Conservation (phyloP, 2,329 filamentous ascomycete species). For the Sclerotinia nivalis region DNA sequence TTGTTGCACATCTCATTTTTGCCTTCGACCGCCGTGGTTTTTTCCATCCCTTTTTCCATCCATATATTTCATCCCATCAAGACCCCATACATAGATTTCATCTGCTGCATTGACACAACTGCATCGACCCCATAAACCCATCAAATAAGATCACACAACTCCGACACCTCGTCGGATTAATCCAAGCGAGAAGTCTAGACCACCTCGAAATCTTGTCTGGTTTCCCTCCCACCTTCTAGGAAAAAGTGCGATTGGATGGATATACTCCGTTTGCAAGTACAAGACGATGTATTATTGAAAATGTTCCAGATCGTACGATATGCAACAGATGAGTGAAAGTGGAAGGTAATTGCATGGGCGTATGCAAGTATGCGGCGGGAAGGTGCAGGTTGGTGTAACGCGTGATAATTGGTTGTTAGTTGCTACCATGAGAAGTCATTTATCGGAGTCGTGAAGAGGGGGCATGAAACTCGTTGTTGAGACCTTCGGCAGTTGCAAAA, state of each 20-base stretch:
- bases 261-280: not conserved
- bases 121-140: not conserved
- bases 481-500: not conserved
- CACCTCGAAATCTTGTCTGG: not conserved
- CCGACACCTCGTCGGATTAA: not conserved
- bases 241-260: not conserved
- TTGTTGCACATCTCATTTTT: slow-evolving; percentile 1
- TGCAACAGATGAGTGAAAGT: not conserved
- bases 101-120: not conserved
- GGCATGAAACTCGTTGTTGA: not conserved
- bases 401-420: not conserved
- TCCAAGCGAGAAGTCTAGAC: not conserved
- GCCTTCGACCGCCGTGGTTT: not conserved
- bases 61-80: not conserved
- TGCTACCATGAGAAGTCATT: not conserved
- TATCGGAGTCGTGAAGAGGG: not conserved
- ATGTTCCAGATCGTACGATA: slow-evolving; percentile 12
- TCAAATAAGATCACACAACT: not conserved
- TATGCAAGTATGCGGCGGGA: slow-evolving; percentile 6
- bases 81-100: too few relatives aligned
- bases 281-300: not conserved
- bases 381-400: not conserved
- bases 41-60: not conserved
- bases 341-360: not conserved
- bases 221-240: not conserved